Evolutionary conservation across 345 rosid genomes (phyloP).

Genomic region (Geranium brycei): DNA sequence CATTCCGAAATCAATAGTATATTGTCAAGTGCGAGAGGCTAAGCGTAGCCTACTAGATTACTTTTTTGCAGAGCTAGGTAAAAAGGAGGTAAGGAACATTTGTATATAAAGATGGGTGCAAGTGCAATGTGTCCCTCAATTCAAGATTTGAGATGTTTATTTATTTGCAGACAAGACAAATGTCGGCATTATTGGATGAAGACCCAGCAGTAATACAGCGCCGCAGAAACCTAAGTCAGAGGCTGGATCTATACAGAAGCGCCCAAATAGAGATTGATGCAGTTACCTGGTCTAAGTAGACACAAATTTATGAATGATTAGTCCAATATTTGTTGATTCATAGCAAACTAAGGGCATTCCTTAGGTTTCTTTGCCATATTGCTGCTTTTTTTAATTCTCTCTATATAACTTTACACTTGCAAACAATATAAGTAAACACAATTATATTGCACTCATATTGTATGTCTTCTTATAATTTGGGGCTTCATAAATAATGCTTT

Average conservation of each 20-base stretch:
- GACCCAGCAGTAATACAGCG: slow-evolving; percentile 84
- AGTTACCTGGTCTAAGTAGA: slow-evolving; percentile 85
- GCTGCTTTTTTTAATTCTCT: too few relatives aligned
- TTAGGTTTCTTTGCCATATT: too few relatives aligned
- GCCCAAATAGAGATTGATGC: slow-evolving; percentile 82
- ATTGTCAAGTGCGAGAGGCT: slow-evolving; percentile 92
- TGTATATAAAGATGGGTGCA: background rate
- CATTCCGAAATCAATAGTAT: slow-evolving; percentile 83
- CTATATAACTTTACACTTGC: too few relatives aligned
- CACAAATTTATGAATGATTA: too few relatives aligned
- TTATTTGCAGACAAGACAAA: slow-evolving; percentile 38
- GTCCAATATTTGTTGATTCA: too few relatives aligned
- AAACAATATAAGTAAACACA: too few relatives aligned
- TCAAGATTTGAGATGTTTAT: background rate
- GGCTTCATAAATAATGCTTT: too few relatives aligned
- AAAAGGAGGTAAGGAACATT: slow-evolving; percentile 45
- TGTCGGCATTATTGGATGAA: slow-evolving; percentile 55
- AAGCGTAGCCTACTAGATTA: slow-evolving; percentile 79
- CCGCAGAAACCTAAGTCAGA: slow-evolving; percentile 51
- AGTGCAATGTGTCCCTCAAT: too few relatives aligned
- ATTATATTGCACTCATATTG: too few relatives aligned
- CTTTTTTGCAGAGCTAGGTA: slow-evolving; percentile 78
- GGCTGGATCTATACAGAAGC: slow-evolving; percentile 77
- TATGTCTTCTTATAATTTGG: too few relatives aligned
- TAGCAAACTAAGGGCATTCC: too few relatives aligned